Evolutionary conservation across 176 grass and related monocot species (phyloP).

Genomic region (Puccinellia tenuiflora): DNA sequence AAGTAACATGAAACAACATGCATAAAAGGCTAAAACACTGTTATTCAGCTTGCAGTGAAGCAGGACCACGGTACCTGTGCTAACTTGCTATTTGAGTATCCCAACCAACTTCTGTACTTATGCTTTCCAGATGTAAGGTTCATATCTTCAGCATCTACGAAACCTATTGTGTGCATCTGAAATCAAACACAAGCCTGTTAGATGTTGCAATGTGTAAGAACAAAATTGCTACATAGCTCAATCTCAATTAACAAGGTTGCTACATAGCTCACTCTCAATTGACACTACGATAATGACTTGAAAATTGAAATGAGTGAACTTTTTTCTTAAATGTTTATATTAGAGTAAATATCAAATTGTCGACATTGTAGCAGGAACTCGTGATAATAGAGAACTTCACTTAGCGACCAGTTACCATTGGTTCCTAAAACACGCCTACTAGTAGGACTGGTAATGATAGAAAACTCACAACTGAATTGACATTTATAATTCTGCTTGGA

Average conservation of each 20-base stretch:
- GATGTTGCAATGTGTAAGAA: not conserved
- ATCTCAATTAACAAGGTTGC: not conserved
- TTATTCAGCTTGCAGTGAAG: not conserved
- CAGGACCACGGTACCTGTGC: constrained; percentile 56
- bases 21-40: not conserved
- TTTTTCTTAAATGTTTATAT: not conserved
- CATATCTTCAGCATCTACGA: constrained; percentile 89
- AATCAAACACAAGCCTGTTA: constrained; percentile 27
- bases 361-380: not conserved
- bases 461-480: constrained; percentile 88
- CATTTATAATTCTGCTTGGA: constrained; percentile 92
- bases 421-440: not conserved
- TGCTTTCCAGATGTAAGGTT: constrained; percentile 67
- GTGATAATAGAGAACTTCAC: not conserved
- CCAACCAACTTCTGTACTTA: constrained; percentile 75
- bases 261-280: not conserved
- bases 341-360: not conserved
- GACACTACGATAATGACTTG: not conserved
- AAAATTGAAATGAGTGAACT: not conserved
- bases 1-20: constrained; percentile 24
- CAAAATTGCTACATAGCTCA: not conserved
- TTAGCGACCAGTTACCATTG: too few relatives aligned
- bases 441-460: not conserved
- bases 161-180: constrained; percentile 86
- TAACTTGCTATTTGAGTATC: constrained; percentile 93